Evolutionary conservation across 2,329 filamentous ascomycete genomes (phyloP).

Genomic region (Diaporthe helianthi): DNA sequence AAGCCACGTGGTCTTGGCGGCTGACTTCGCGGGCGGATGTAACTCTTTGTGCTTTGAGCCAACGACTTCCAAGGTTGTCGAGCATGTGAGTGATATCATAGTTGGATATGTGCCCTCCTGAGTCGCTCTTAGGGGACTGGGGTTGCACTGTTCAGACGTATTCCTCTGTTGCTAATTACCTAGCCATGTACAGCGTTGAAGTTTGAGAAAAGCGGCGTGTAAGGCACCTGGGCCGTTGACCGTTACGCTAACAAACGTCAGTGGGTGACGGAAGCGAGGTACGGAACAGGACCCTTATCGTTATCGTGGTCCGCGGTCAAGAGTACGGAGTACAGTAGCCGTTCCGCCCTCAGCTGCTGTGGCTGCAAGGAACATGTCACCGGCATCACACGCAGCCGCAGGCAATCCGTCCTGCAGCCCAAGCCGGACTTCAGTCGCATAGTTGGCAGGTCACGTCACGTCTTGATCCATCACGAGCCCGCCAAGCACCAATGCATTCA

Average conservation of each 20-base stretch:
- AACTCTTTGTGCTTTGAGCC: background rate
- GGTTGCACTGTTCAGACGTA: background rate
- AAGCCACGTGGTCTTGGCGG: slow-evolving; percentile 24
- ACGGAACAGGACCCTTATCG: background rate
- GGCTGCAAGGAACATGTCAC: slow-evolving; percentile 6
- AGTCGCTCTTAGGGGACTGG: too few relatives aligned
- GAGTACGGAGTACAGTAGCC: too few relatives aligned
- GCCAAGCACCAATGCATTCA: background rate
- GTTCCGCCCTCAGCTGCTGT: background rate
- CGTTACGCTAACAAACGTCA: background rate
- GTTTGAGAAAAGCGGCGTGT: background rate
- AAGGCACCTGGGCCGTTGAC: background rate
- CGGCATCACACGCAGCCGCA: too few relatives aligned
- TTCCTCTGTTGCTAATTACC: too few relatives aligned
- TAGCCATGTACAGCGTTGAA: too few relatives aligned
- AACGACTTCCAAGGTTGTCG: background rate
- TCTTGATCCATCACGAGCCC: background rate
- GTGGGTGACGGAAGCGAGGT: background rate
- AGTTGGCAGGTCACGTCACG: background rate
- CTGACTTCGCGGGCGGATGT: background rate
- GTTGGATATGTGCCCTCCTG: too few relatives aligned
- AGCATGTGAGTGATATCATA: too few relatives aligned
- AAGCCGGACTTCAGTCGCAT: background rate
- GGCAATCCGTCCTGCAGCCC: background rate
- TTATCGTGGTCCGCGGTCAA: background rate